Conservation (phyloP, 768 basidiomycete species). For the Kwoniella heveanensis region DNA sequence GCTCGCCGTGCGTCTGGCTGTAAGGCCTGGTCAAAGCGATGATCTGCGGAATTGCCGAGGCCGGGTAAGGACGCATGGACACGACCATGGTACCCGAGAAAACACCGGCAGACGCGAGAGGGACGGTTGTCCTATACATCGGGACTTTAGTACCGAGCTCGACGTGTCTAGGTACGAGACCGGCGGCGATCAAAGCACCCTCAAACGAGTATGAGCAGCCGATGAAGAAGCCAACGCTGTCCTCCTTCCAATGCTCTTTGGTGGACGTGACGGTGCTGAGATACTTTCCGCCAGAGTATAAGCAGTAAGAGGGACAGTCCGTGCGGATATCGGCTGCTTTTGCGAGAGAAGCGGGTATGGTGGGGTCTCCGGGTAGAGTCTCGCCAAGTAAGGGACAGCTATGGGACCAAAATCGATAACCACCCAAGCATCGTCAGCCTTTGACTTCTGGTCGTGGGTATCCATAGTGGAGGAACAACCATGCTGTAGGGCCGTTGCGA, state of each 20-base stretch:
- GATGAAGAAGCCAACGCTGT: slow-evolving; percentile 40
- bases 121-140: slow-evolving; percentile 31
- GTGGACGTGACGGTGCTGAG: slow-evolving; percentile 28
- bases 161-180: slow-evolving; percentile 33
- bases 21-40: slow-evolving; percentile 34
- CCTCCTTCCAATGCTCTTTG: slow-evolving; percentile 36
- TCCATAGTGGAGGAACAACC: no score
- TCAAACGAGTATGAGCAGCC: slow-evolving; percentile 52
- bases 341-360: slow-evolving; percentile 32
- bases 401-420: no score
- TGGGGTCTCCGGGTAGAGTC: slow-evolving; percentile 35
- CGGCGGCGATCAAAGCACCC: slow-evolving; percentile 28
- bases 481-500: no score
- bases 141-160: slow-evolving; percentile 37
- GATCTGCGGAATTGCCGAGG: slow-evolving; percentile 19
- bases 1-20: slow-evolving; percentile 44
- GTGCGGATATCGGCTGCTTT: slow-evolving; percentile 38
- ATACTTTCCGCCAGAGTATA: slow-evolving; percentile 29
- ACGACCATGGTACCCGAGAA: slow-evolving; percentile 47
- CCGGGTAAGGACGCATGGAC: slow-evolving; percentile 46
- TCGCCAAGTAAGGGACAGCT: slow-evolving; percentile 46
- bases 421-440: no score
- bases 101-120: slow-evolving; percentile 27
- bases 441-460: no score
- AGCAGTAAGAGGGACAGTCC: slow-evolving; percentile 36